Base-by-base conservation (phyloP, 2,329 filamentous ascomycete genomes). In the Fusarium veterinarium region DNA sequence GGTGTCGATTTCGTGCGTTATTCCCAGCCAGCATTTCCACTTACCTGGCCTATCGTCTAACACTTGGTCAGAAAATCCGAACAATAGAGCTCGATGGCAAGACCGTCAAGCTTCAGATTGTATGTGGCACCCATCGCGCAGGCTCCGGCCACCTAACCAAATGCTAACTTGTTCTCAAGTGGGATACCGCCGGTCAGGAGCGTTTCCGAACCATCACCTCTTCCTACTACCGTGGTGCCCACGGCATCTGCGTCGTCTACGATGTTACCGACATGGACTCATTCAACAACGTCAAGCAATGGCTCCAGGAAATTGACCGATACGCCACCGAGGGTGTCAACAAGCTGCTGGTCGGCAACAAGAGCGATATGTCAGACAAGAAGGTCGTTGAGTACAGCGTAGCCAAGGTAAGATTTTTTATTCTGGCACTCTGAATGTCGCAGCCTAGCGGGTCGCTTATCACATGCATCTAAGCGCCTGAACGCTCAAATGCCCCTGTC, bases 201-300 rank as follows among this genome's bases (percentile, higher is more conserved):
- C 95, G 96, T 81, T 99, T 99, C 94, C 93, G 96, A 84, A 99
- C 96, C 80, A 99, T 99, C 87, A 99, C 96, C 72, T 98, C 95
- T 45, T 98, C 96, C 71, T 99, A 99, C 90, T 99, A 99, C 89
- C 94, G 96, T 82, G 96, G 96, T 80, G 96, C 96, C 77, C 96
- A 98, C 86, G 96, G 96, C 79, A 99, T 99, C 86, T 99, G 96
- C 86, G 95, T 99, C 78, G 96, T 99, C 83, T 99, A 98, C 90
- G 96, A 99, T 91, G 96, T 99, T 81, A 99, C 96, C 77, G 96
- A 99, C 84, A 98, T 98, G 95, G 96, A 98, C 84, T 97, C 94
- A 35, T 99, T 99, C 94, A 98, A 99, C 92, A 99, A 98, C 88
- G 96, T 99, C 80, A 98, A 99, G 93, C 96, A 99, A 89, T 99